Evolutionary conservation across 305 asterid genomes (phyloP).

Genomic region (Fraxinus baroniana): DNA sequence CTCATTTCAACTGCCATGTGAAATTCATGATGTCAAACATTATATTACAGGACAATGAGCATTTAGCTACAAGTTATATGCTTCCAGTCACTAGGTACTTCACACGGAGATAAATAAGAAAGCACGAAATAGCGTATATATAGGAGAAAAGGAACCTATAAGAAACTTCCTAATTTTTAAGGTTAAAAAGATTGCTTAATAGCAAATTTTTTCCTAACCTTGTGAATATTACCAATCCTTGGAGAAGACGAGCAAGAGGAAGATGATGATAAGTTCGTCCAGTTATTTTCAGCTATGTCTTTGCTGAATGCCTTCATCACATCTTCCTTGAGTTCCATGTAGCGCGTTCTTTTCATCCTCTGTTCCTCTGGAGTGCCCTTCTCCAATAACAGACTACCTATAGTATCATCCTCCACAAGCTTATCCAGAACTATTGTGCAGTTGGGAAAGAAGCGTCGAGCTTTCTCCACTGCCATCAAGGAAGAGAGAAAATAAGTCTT

Average conservation of each 20-base stretch:
- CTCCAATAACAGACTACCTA: slow-evolving; percentile 55
- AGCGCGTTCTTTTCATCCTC: slow-evolving; percentile 54
- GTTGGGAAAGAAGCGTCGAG: slow-evolving; percentile 76
- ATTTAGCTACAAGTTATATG: background rate
- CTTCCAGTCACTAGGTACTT: background rate
- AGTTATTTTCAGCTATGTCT: slow-evolving; percentile 61
- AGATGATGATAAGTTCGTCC: slow-evolving; percentile 39
- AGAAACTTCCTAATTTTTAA: background rate
- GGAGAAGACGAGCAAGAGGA: slow-evolving; percentile 58
- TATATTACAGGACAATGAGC: background rate
- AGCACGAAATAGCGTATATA: background rate
- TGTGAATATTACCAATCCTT: slow-evolving; percentile 34
- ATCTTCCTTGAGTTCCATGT: slow-evolving; percentile 69
- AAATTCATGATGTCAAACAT: background rate
- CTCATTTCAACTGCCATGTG: background rate
- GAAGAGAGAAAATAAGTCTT: background rate
- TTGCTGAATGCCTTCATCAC: slow-evolving; percentile 71
- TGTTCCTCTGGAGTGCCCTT: slow-evolving; percentile 69
- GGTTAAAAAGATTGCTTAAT: background rate
- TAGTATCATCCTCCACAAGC: slow-evolving; percentile 64
- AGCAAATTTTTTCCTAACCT: slow-evolving; percentile 34
- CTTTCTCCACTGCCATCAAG: slow-evolving; percentile 61
- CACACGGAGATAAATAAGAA: background rate
- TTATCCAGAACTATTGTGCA: slow-evolving; percentile 77
- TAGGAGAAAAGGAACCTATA: background rate